Base-by-base conservation (phyloP, 768 basidiomycete genomes). In the Hygrophorus russula region DNA sequence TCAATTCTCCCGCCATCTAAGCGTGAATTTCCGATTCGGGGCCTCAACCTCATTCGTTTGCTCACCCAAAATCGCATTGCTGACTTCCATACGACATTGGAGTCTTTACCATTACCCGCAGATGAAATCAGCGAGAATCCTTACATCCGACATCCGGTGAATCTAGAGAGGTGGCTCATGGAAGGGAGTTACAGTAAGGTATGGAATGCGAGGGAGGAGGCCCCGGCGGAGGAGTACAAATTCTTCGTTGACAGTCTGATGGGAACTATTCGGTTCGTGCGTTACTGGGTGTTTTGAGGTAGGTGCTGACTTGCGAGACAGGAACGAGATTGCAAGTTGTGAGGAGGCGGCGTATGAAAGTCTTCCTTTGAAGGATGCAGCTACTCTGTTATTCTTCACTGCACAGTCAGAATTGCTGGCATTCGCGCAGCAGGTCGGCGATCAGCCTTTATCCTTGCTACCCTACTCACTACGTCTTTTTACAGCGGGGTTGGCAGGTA, bases 161-260 rank as follows among this genome's bases (percentile, higher is more conserved):
- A 92, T 59, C 77, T 93, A 48, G 94, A 99, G 60, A 73, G 86
- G 39, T 97, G 93, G 88, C 73, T 98, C 36, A 99, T 99, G 94
- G 94, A 98, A 60, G 94, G 94, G 31, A 86, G 85, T 54, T 99
- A 98, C 61, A 90, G 88, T 63, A 94, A 94, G 60, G 94, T 97
- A 9, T 99, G 93, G 88, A 80, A 86, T 55, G 93, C 93, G 30
- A 77, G 92, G 51, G 87, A 87, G 50, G 82, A 91, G 53, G 88
- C 92, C 1, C 91, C 93, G 1, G 78, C 86, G 30, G 88, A 91
- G 49, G 94, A 98, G 58, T 96, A 96, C 69, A 88, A 84, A 52
- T 87, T 87, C 67, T 90, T 97, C 53, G 78, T 96, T 8, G 87
- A 93, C 56, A 86, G 86, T 53, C 67, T 96, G 54, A 89, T 96